Conservation (phyloP, 2,329 filamentous ascomycete species). For the Neophaeococcomyces mojaviensis region DNA sequence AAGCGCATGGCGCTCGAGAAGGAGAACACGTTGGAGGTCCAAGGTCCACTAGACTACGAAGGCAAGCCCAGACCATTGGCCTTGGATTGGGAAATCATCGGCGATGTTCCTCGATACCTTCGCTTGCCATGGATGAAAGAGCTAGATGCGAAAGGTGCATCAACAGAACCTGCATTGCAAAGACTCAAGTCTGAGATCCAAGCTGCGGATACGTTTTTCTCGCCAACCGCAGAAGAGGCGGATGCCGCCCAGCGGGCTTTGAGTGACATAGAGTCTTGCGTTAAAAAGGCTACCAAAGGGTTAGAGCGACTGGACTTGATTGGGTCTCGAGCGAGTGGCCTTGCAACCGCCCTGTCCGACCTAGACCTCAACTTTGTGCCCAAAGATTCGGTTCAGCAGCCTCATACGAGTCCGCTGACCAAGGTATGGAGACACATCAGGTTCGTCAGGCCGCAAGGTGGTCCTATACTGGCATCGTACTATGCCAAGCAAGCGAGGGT, state of each 20-base stretch:
- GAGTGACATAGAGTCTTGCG: slow-evolving; percentile 20
- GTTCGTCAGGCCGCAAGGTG: slow-evolving; percentile 18
- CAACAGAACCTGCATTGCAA: slow-evolving; percentile 20
- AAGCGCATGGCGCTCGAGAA: neutral
- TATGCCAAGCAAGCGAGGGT: slow-evolving; percentile 23
- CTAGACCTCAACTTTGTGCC: slow-evolving; percentile 40
- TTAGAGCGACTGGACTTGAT: slow-evolving; percentile 34
- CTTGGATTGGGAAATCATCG: slow-evolving; percentile 13
- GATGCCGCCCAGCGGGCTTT: slow-evolving; percentile 24
- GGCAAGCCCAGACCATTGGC: slow-evolving; percentile 11
- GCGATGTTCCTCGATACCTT: slow-evolving; percentile 3
- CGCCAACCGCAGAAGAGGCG: slow-evolving; percentile 37
- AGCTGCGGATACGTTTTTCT: slow-evolving; percentile 39
- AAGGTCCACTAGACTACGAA: slow-evolving; percentile 5
- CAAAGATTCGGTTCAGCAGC: neutral
- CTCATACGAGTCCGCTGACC: neutral
- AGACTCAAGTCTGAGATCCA: slow-evolving; percentile 40
- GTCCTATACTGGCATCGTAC: slow-evolving; percentile 19
- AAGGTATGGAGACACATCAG: slow-evolving; percentile 19
- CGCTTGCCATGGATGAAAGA: slow-evolving; percentile 30
- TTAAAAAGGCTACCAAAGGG: neutral
- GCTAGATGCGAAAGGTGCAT: slow-evolving; percentile 12
- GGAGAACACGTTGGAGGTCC: neutral
- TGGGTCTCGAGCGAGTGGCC: slow-evolving; percentile 47
- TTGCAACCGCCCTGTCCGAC: slow-evolving; percentile 47